Percentiles rank a stretch among this genome's conserved stretches.
Conservation (phyloP, 2,329 filamentous ascomycete species). For the Leptosphaerulina australis region DNA sequence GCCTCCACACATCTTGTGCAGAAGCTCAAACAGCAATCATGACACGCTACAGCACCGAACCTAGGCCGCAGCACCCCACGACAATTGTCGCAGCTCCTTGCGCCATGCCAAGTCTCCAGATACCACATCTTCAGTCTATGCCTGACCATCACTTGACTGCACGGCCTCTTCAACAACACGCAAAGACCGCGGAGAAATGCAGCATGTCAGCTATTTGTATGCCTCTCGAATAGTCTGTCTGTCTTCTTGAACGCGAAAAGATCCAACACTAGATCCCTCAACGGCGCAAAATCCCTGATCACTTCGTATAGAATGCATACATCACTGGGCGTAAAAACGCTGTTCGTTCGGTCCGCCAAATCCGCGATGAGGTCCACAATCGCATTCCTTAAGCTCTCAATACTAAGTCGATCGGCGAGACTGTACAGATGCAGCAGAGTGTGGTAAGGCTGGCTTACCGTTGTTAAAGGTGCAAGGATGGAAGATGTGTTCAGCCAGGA, state of each 20-base stretch:
- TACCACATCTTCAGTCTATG: conserved; percentile 51
- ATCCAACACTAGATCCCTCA: conserved; percentile 54
- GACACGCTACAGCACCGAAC: conserved; percentile 48
- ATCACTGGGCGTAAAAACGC: conserved; percentile 57
- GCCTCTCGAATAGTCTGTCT: conserved; percentile 54
- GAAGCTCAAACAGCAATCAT: conserved; percentile 51
- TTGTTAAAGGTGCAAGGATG: conserved; percentile 52
- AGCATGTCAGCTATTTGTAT: conserved; percentile 57
- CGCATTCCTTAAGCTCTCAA: conserved; percentile 54
- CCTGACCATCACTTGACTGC: conserved; percentile 49
- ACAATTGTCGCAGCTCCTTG: conserved; percentile 47
- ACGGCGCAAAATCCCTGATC: conserved; percentile 48
- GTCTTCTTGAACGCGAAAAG: conserved; percentile 61
- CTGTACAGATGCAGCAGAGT: conserved; percentile 56
- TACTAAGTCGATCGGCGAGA: conserved; percentile 55
- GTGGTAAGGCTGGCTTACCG: conserved; percentile 58
- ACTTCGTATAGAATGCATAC: conserved; percentile 56
- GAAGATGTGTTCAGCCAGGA: conserved; percentile 58
- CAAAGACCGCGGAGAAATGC: conserved; percentile 55
- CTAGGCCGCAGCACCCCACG: conserved; percentile 49
- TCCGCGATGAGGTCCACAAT: conserved; percentile 53
- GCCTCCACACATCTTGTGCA: conserved; percentile 49
- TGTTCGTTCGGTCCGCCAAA: conserved; percentile 56
- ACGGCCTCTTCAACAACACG: conserved; percentile 55
- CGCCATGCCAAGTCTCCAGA: conserved; percentile 46